Evolutionary conservation across 192 early-diverging fungal genomes (phyloP), one percentile per base, ranked within the genome.

Genomic region (Coemansia sp.): DNA sequence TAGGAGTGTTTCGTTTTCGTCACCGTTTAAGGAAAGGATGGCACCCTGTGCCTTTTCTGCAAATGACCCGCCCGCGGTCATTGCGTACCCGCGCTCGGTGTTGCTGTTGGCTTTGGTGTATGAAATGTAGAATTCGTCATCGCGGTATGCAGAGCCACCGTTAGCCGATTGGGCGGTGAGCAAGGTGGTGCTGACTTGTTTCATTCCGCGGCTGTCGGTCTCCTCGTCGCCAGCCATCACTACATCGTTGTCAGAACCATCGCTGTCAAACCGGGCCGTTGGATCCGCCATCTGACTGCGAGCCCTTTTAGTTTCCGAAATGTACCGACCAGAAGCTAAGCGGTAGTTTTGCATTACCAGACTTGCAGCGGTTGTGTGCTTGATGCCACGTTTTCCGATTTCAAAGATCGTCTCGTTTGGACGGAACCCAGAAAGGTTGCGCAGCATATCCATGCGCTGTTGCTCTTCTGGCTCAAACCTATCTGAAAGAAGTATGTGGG

Each of bases 341-440:
- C 66, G 88, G 84, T 61, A 74, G 62, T 78, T 84, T 48, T 84
- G 84, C 90, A 96, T 95, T 18, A 91, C 70, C 36, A 84, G 67
- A 3, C 88, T 87, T 21, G 89, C 86, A 0, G 87, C 85, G 4
- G 90, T 88, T 8, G 89, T 61, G 39, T 92, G 85, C 72, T 90
- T 95, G 61, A 78, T 73, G 37, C 97, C 97, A 63, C 93, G 87
- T 57, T 87, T 90, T 26, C 94, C 94, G 41, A 95, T 86, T 70
- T 99, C 97, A 73, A 99, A 99, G 37, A 99, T 90, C 6, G 97
- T 97, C 83, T 98, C 94, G 32, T 79, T 68, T 9, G 95, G 95
- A 16, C 95, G 76, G 82, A 98, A 98, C 12, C 85, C 87, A 9
- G 91, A 87, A 55, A 96, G 86, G 58, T 85, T 83, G 19, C 78